Base-by-base conservation (phyloP, 371 early-diverging fungal species). In the Mucor lusitanicus region DNA sequence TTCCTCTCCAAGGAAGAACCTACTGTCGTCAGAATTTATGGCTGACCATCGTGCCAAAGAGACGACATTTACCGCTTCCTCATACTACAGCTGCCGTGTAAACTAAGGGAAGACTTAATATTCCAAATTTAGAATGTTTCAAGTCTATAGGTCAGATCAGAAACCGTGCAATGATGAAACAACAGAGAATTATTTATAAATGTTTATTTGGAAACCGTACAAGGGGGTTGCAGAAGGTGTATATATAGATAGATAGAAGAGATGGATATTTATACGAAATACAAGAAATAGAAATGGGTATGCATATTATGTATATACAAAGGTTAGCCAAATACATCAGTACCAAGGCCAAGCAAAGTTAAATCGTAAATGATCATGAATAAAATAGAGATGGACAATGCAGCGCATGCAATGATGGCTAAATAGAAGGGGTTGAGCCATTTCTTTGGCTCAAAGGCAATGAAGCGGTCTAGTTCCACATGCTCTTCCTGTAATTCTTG, bases 301-400 rank as follows among this genome's bases (percentile, higher is more conserved):
- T 44, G 44, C n/a, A 44, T 44, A 44, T 3, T 2, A 12, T 19
- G 19, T 44, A 19, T 44, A 44, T 44, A 44, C 7, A 44, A 19
- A 8, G 6, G 0, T 44, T 62, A 62, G 3, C 50, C 48, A 68
- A 78, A 72, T 11, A 81, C 73, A 46, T 78, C 63, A 54, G 67
- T 64, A 4, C 81, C 81, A 28, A 70, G 32, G 17, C 76, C 80
- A 17, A 79, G 62, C 57, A 74, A 27, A 3, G 68, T 69, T 42
- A 82, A 46, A 67, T 78, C 69, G 59, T 72, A 82, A 9, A 79
- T 72, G n/a, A 82, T 77, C 75, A 77, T 82, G 32, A 79, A 79
- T 4, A 74, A 33, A 11, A 82, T 68, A 2, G 80, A 64, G 11
- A 72, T 15, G 37, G 55, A 46, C 39, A 79, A 53, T 0, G 71